Conservation (phyloP, 2,329 filamentous ascomycete genomes). For the Cryoendolithus antarcticus region DNA sequence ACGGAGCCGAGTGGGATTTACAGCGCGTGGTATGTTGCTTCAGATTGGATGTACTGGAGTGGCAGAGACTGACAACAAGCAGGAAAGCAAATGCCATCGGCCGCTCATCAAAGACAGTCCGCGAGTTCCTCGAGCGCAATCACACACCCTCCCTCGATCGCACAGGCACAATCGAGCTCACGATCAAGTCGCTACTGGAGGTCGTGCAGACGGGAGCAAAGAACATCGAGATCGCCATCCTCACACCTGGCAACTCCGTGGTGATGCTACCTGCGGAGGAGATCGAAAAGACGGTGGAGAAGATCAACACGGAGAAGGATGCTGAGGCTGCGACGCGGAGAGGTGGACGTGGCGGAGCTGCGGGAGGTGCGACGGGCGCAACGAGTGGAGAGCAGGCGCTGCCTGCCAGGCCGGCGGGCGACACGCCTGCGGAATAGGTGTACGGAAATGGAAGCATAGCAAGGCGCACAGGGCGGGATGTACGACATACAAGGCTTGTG, state of each 20-base stretch:
- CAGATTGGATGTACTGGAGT: too few relatives aligned
- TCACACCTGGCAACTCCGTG: constrained; percentile 81
- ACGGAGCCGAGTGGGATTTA: constrained; percentile 99
- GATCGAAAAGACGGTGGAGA: constrained; percentile 96
- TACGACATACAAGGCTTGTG: too few relatives aligned
- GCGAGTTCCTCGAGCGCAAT: constrained; percentile 96
- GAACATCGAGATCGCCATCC: constrained; percentile 98
- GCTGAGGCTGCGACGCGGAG: constrained; percentile 98
- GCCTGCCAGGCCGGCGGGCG: constrained; percentile 23
- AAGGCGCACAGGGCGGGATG: too few relatives aligned
- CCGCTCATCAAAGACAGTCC: constrained; percentile 95
- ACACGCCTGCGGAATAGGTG: constrained; percentile 7
- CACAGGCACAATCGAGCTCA: constrained; percentile 88
- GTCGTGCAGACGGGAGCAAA: constrained; percentile 98
- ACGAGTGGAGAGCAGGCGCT: constrained; percentile 22
- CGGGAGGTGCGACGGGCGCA: constrained; percentile 12
- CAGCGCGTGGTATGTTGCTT: constrained; percentile 79
- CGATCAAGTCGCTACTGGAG: constrained; percentile 95
- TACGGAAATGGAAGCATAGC: too few relatives aligned
- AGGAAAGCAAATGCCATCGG: constrained; percentile 99
- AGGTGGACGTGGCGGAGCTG: constrained; percentile 39
- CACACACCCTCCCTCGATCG: constrained; percentile 97
- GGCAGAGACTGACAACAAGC: constrained; percentile 1
- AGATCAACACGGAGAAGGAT: constrained; percentile 98
- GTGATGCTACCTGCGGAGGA: constrained; percentile 93